These are phyloP conservation scores for Lachancea meyersii DNA, from an alignment of 805 yeast species.

Conservation along the genomic window DNA sequence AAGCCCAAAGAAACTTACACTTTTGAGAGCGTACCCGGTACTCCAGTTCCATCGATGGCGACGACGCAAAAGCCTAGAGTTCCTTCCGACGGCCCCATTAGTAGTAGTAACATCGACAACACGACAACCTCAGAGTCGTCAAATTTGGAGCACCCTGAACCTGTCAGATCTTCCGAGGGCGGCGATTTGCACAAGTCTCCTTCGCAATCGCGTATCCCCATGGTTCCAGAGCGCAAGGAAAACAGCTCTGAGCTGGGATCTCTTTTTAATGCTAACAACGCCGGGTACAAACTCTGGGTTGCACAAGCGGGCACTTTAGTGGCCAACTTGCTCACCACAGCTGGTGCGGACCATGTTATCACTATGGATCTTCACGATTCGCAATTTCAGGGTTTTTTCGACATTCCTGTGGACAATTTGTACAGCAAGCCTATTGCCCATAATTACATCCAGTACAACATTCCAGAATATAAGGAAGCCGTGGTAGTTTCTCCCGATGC, in stretches of 20 bases:
- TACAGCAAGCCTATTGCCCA: conserved; percentile 84
- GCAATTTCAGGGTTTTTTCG: conserved; percentile 96
- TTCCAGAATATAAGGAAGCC: conserved; percentile 76
- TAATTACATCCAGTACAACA: conserved; percentile 69
- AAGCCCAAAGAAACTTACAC: conserved; percentile 37
- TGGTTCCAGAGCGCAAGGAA: conserved; percentile 33
- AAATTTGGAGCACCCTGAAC: conserved; percentile 13
- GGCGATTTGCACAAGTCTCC: conserved; percentile 16
- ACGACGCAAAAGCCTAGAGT: conserved; percentile 21
- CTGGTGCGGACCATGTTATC: conserved; percentile 94
- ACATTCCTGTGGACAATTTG: conserved; percentile 91
- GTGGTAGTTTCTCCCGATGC: conserved; percentile 97
- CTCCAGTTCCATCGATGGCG: conserved; percentile 35
- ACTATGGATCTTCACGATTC: conserved; percentile 98
- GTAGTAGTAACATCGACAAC: not conserved
- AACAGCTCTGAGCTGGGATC: conserved; percentile 21
- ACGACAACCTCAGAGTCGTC: conserved; percentile 5
- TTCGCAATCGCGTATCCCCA: conserved; percentile 31
- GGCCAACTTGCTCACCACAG: conserved; percentile 78
- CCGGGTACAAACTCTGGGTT: conserved; percentile 89
- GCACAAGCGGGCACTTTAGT: conserved; percentile 91
- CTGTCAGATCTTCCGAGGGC: not conserved
- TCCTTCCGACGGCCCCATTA: not conserved
- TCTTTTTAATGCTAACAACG: conserved; percentile 38
- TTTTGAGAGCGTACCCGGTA: conserved; percentile 46